phyloP scores from a whole-genome alignment of 352 stramenopile genomes.

The Phytophthora crassamura region DNA sequence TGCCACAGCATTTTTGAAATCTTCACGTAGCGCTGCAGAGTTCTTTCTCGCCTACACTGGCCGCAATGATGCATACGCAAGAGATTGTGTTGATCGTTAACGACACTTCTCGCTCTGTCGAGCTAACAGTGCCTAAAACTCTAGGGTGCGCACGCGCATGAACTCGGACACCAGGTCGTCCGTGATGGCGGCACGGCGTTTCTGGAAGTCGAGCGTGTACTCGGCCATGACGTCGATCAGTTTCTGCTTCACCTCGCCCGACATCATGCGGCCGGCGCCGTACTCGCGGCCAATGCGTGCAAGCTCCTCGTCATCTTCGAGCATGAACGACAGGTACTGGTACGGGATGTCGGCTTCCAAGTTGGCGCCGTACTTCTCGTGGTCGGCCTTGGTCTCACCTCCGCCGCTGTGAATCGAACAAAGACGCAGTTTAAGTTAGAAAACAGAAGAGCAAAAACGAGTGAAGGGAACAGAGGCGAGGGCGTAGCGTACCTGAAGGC shows the following conservation, averaged over 20 bases:
- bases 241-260: slow-evolving; percentile 97
- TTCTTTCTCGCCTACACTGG: no score
- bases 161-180: slow-evolving; percentile 97
- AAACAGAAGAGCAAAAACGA: slow-evolving; percentile 21
- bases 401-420: slow-evolving; percentile 89
- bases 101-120: neutral
- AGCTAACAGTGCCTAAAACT: slow-evolving; percentile 79
- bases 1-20: no score
- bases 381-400: slow-evolving; percentile 98
- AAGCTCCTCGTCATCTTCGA: slow-evolving; percentile 99
- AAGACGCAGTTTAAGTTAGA: slow-evolving; percentile 82
- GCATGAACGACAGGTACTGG: slow-evolving; percentile 99
- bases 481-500: slow-evolving; percentile 67
- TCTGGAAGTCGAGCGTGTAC: slow-evolving; percentile 96
- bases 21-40: no score
- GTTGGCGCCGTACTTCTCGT: slow-evolving; percentile 98
- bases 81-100: no score
- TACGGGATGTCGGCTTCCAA: slow-evolving; percentile 98
- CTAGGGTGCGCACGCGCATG: slow-evolving; percentile 94
- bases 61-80: no score
- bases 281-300: slow-evolving; percentile 96
- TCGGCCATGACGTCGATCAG: slow-evolving; percentile 94
- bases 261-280: slow-evolving; percentile 95
- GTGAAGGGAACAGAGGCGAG: neutral
- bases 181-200: slow-evolving; percentile 92